Conservation (phyloP, 2,329 filamentous ascomycete genomes). For the Aureobasidium sp. region DNA sequence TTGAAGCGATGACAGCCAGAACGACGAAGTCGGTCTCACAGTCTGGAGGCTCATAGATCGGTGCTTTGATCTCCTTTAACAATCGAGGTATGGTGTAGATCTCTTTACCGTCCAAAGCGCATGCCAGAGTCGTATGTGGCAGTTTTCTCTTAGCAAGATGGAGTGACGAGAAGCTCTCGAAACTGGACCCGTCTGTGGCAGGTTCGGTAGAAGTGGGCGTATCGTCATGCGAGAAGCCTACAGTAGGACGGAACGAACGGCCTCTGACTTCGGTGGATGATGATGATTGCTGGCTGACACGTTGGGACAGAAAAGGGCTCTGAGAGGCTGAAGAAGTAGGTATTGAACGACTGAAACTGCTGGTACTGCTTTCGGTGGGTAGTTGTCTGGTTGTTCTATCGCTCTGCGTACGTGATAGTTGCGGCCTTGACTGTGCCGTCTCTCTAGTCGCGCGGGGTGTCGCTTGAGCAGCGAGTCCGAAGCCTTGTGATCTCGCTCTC, state of each 20-base stretch:
- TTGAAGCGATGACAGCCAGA: slow-evolving; percentile 78
- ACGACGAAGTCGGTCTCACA: slow-evolving; percentile 84
- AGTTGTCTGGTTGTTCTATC: neutral
- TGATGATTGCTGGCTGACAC: neutral
- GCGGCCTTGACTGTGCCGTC: neutral
- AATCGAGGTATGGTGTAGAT: slow-evolving; percentile 72
- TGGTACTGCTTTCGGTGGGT: neutral
- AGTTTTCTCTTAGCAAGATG: slow-evolving; percentile 78
- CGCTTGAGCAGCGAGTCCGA: slow-evolving; percentile 14
- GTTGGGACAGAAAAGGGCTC: neutral
- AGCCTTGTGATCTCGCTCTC: slow-evolving; percentile 30
- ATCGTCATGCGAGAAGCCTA: neutral
- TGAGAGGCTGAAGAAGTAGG: neutral
- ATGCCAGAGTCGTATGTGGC: slow-evolving; percentile 68
- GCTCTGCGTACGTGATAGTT: neutral
- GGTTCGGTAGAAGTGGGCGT: slow-evolving; percentile 2
- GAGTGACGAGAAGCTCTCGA: slow-evolving; percentile 78
- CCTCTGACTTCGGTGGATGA: neutral
- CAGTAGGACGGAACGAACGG: neutral
- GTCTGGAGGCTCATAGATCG: slow-evolving; percentile 70
- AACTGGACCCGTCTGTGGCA: slow-evolving; percentile 42
- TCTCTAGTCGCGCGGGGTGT: neutral
- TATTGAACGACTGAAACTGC: slow-evolving; percentile 2
- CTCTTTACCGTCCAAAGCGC: slow-evolving; percentile 70
- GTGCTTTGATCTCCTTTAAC: slow-evolving; percentile 70